A percentile compares a stretch with the other conserved stretches of the same genome.
Conservation (phyloP, 148 eudicot genomes). For the Silene uniflora region DNA sequence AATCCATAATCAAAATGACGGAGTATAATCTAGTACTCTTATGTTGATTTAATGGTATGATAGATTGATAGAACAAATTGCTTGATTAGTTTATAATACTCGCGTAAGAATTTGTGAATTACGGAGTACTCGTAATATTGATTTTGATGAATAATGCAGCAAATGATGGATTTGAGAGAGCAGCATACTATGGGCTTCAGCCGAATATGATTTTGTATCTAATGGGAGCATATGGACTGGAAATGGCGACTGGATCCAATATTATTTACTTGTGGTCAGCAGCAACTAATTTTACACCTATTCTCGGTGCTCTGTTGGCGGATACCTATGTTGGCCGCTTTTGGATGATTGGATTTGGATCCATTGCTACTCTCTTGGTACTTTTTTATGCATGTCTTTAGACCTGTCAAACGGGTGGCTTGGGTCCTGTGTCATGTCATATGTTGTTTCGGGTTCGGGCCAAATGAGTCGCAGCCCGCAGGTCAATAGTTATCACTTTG, state of each 20-base stretch:
- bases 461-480: too few species aligned
- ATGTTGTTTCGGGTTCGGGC: too few species aligned
- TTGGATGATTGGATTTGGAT: slow-evolving; percentile 44
- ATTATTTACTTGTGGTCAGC: slow-evolving; percentile 41
- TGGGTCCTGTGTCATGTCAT: too few species aligned
- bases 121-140: too few species aligned
- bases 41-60: too few species aligned
- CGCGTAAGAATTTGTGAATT: too few species aligned
- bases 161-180: slow-evolving; percentile 49
- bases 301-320: slow-evolving; percentile 40
- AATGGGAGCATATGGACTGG: slow-evolving; percentile 38
- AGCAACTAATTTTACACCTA: slow-evolving; percentile 41
- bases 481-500: too few species aligned
- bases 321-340: slow-evolving; percentile 51
- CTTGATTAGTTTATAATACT: too few species aligned
- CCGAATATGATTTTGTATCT: slow-evolving; percentile 53
- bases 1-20: too few species aligned
- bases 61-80: too few species aligned
- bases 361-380: slow-evolving; percentile 44
- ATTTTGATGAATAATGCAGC: slow-evolving; percentile 22
- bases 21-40: too few species aligned
- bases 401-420: too few species aligned
- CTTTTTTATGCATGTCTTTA: not conserved
- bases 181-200: slow-evolving; percentile 42
- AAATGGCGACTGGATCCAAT: slow-evolving; percentile 35